These are phyloP conservation scores for Amanita exitialis DNA, from an alignment of 768 basidiomycete genomes.

Conservation along the genomic window DNA sequence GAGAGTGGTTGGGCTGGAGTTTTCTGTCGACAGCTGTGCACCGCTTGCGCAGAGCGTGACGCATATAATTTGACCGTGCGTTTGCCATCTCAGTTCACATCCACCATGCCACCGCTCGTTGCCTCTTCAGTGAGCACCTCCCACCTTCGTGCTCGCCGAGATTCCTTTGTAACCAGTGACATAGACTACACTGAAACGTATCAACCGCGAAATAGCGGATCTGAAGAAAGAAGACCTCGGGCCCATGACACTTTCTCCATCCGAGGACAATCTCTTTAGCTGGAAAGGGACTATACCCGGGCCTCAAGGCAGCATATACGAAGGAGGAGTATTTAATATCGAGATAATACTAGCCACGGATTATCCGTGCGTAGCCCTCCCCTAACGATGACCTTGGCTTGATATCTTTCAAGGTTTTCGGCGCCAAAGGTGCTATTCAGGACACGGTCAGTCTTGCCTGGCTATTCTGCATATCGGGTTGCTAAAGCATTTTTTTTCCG, in stretches of 20 bases:
- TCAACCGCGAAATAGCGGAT: conserved; percentile 74
- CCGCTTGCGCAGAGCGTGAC: not conserved
- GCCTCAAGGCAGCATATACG: conserved; percentile 75
- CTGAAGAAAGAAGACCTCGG: conserved; percentile 79
- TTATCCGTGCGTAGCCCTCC: conserved; percentile 58
- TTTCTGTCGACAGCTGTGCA: not conserved
- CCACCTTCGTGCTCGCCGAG: not conserved
- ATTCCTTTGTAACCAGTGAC: not conserved
- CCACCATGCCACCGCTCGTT: conserved; percentile 16
- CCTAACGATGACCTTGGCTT: conserved; percentile 5
- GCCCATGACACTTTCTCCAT: conserved; percentile 55
- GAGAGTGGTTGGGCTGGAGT: not conserved
- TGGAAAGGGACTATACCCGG: conserved; percentile 79
- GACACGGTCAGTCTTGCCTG: conserved; percentile 41
- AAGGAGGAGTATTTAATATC: conserved; percentile 66
- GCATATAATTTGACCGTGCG: not conserved
- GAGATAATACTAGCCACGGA: conserved; percentile 58
- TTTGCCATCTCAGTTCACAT: not conserved
- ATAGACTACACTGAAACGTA: conserved; percentile 66
- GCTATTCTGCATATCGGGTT: not conserved
- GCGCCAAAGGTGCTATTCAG: conserved; percentile 70
- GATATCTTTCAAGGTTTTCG: conserved; percentile 44
- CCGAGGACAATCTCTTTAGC: conserved; percentile 51
- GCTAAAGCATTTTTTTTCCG: not conserved
- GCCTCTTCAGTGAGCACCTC: conserved; percentile 15